Evolutionary conservation across 176 grass and related monocot species (phyloP).

Genomic region (Saccharum officinarum): DNA sequence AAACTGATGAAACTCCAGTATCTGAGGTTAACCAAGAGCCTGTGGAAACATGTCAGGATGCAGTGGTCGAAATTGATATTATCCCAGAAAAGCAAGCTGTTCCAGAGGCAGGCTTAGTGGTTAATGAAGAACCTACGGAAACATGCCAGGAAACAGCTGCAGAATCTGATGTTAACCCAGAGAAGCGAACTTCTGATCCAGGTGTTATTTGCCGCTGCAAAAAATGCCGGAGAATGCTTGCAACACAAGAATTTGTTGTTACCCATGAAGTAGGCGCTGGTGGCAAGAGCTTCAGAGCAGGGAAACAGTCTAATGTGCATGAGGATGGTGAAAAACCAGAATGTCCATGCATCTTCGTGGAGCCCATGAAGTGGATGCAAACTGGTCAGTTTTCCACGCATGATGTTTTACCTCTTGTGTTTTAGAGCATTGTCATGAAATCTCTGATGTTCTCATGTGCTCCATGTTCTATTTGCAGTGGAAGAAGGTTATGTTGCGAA

Average conservation of each 20-base stretch:
- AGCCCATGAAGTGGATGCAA: conserved; percentile 96
- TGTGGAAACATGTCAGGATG: conserved; percentile 18
- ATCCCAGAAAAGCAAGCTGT: conserved; percentile 34
- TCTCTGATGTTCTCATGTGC: not conserved
- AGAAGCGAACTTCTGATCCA: conserved; percentile 38
- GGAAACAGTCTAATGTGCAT: conserved; percentile 29
- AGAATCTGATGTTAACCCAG: conserved; percentile 33
- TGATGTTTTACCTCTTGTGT: not conserved
- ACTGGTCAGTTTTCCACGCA: conserved; percentile 41
- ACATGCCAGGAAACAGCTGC: conserved; percentile 6
- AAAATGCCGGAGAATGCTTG: conserved; percentile 77
- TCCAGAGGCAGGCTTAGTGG: not conserved
- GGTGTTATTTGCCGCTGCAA: conserved; percentile 67
- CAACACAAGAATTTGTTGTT: conserved; percentile 65
- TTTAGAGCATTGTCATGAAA: not conserved
- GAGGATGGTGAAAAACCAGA: conserved; percentile 50
- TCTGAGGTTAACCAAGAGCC: conserved; percentile 12
- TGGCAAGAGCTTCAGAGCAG: conserved; percentile 48
- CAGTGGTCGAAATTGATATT: conserved; percentile 26
- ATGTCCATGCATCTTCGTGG: conserved; percentile 76
- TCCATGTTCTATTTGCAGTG: conserved; percentile 39
- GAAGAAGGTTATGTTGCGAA: conserved; percentile 62
- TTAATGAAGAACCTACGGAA: not conserved
- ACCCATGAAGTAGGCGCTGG: conserved; percentile 65
- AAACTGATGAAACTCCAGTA: not conserved